Conservation (phyloP, 75 land plant genomes). For the Pinus tabuliformis region DNA sequence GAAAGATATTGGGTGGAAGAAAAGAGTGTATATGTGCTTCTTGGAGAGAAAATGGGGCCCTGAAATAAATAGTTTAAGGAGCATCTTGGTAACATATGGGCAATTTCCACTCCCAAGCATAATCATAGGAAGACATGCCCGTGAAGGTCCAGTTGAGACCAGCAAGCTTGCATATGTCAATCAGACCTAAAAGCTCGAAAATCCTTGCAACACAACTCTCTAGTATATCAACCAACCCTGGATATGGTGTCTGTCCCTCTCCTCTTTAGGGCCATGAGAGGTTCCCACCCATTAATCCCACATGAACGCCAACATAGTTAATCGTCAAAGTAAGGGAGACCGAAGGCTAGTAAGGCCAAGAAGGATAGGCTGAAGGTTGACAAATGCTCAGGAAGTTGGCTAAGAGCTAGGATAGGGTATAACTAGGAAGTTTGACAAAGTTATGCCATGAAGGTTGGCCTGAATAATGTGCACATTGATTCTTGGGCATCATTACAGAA, state of each 20-base stretch:
- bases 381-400: too few relatives aligned
- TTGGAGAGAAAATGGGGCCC: background rate
- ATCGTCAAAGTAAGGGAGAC: too few relatives aligned
- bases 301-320: too few relatives aligned
- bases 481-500: slow-evolving; percentile 6
- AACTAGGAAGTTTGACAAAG: too few relatives aligned
- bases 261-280: too few relatives aligned
- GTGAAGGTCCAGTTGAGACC: slow-evolving; percentile 58
- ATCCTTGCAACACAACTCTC: slow-evolving; percentile 71
- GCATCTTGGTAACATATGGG: slow-evolving; percentile 43
- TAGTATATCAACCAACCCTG: slow-evolving; percentile 36
- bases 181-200: slow-evolving; percentile 43
- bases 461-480: background rate
- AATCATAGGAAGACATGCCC: slow-evolving; percentile 59
- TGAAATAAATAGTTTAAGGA: slow-evolving; percentile 10
- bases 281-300: too few relatives aligned
- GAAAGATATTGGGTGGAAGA: slow-evolving; percentile 45
- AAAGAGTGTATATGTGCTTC: slow-evolving; percentile 50
- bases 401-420: too few relatives aligned
- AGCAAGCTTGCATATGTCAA: slow-evolving; percentile 64
- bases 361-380: too few relatives aligned
- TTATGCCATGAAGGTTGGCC: slow-evolving; percentile 3
- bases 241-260: too few relatives aligned
- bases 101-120: slow-evolving; percentile 59
- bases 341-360: too few relatives aligned